Conservation (phyloP, 345 rosid genomes). For the Populus alba region DNA sequence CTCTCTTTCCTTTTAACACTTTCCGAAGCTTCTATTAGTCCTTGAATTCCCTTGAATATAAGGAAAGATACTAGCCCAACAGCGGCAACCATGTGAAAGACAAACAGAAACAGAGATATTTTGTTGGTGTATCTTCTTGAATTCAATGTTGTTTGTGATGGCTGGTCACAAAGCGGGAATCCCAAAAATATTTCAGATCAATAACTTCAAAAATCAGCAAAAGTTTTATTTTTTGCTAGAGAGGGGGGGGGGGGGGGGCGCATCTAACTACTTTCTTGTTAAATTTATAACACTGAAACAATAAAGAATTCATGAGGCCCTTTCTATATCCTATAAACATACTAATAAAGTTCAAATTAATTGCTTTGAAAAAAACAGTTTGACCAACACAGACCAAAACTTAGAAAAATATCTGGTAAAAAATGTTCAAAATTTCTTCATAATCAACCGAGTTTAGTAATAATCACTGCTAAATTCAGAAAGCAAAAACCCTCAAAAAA, state of each 20-base stretch:
- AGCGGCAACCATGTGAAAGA: slow-evolving; percentile 60
- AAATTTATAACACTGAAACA: not conserved
- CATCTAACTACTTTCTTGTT: not conserved
- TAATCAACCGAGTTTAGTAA: not conserved
- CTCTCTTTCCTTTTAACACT: slow-evolving; percentile 51
- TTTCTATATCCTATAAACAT: slow-evolving; percentile 18
- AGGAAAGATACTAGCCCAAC: slow-evolving; percentile 74
- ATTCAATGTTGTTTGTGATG: slow-evolving; percentile 58
- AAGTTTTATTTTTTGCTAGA: not conserved
- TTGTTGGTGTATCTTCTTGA: slow-evolving; percentile 84
- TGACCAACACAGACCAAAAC: not conserved
- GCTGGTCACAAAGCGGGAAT: slow-evolving; percentile 31
- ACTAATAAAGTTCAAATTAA: slow-evolving; percentile 7
- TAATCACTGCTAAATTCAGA: not conserved
- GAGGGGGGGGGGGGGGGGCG: not conserved
- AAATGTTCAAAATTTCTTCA: not conserved
- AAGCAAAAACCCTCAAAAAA: not conserved
- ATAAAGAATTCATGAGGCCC: slow-evolving; percentile 11
- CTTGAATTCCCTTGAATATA: slow-evolving; percentile 82
- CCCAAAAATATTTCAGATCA: slow-evolving; percentile 1
- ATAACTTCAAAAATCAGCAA: slow-evolving; percentile 7
- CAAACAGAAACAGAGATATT: slow-evolving; percentile 61
- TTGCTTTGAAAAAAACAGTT: not conserved
- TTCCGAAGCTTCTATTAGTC: slow-evolving; percentile 56
- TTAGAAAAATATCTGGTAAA: not conserved